A percentile compares a stretch with the other conserved stretches of the same genome.
These are phyloP conservation scores for Geosmithia morbida DNA, from an alignment of 2,329 filamentous ascomycete genomes.

Conservation along the genomic window DNA sequence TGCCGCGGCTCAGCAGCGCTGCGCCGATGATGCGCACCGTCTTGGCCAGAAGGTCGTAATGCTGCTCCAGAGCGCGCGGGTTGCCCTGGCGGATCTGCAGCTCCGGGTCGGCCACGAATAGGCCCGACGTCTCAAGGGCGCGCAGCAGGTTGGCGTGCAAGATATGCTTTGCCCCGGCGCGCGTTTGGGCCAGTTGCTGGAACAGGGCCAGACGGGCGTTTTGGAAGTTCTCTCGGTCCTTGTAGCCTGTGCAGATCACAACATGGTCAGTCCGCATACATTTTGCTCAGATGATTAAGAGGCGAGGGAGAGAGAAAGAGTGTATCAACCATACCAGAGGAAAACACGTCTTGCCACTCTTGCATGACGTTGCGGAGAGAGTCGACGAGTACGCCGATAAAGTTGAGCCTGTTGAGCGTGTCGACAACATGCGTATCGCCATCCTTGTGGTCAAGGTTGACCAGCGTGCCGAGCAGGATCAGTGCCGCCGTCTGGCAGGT, in stretches of 20 bases:
- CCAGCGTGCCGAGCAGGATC: slow-evolving; percentile 66
- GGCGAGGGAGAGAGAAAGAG: background rate
- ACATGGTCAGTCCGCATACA: slow-evolving; percentile 2
- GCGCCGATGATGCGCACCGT: slow-evolving; percentile 72
- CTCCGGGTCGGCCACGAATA: slow-evolving; percentile 86
- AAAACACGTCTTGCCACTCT: slow-evolving; percentile 49
- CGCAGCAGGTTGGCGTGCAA: slow-evolving; percentile 81
- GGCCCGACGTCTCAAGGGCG: slow-evolving; percentile 62
- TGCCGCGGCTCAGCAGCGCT: slow-evolving; percentile 65
- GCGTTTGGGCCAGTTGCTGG: slow-evolving; percentile 70
- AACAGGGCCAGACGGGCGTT: slow-evolving; percentile 71
- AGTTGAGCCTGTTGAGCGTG: slow-evolving; percentile 72
- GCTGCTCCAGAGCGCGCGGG: slow-evolving; percentile 56
- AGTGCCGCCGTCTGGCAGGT: slow-evolving; percentile 75
- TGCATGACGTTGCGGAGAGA: slow-evolving; percentile 64
- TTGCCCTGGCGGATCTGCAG: slow-evolving; percentile 68
- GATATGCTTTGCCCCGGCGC: slow-evolving; percentile 72
- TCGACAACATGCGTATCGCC: slow-evolving; percentile 64
- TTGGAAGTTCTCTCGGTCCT: slow-evolving; percentile 34
- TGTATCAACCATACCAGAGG: slow-evolving; percentile 32
- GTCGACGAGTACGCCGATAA: slow-evolving; percentile 80
- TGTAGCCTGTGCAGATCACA: slow-evolving; percentile 14
- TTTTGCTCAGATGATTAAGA: background rate
- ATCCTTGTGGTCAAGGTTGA: slow-evolving; percentile 58
- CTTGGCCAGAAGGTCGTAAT: slow-evolving; percentile 71